These are phyloP conservation scores for Phyllostachys edulis DNA, from an alignment of 176 grass and related monocot species.

Conservation along the genomic window DNA sequence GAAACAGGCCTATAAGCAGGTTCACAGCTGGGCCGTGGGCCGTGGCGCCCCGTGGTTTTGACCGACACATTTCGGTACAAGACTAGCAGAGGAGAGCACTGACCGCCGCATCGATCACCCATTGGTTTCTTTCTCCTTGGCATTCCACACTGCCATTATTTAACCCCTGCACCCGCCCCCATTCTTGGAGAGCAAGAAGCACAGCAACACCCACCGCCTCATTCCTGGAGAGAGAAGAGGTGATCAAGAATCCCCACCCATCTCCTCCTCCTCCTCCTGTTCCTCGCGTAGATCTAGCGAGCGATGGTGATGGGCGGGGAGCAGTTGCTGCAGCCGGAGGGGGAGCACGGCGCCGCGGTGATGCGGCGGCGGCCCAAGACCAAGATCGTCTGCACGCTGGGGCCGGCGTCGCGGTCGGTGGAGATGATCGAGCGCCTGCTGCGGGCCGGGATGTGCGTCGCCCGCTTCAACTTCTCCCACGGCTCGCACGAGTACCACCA, in stretches of 20 bases:
- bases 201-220: not conserved
- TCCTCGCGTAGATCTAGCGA: slow-evolving; percentile 17
- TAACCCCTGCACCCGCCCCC: too few relatives aligned
- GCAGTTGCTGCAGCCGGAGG: slow-evolving; percentile 6
- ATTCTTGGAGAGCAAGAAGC: slow-evolving; percentile 33
- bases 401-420: slow-evolving; percentile 83
- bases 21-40: too few relatives aligned
- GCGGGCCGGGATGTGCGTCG: slow-evolving; percentile 87
- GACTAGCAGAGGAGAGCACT: not conserved
- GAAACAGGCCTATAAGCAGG: too few relatives aligned
- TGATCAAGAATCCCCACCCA: not conserved
- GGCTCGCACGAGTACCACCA: slow-evolving; percentile 94
- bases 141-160: not conserved
- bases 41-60: not conserved
- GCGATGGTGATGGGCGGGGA: slow-evolving; percentile 30
- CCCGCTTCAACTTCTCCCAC: slow-evolving; percentile 96
- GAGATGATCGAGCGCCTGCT: slow-evolving; percentile 77
- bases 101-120: not conserved
- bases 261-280: too few relatives aligned
- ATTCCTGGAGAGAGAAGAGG: not conserved
- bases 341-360: not conserved
- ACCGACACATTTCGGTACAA: not conserved
- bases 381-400: slow-evolving; percentile 95
- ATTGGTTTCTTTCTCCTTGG: not conserved
- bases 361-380: slow-evolving; percentile 68